Evolutionary conservation across 371 early-diverging fungal genomes (phyloP).

Genomic region (Catenaria anguillulae): DNA sequence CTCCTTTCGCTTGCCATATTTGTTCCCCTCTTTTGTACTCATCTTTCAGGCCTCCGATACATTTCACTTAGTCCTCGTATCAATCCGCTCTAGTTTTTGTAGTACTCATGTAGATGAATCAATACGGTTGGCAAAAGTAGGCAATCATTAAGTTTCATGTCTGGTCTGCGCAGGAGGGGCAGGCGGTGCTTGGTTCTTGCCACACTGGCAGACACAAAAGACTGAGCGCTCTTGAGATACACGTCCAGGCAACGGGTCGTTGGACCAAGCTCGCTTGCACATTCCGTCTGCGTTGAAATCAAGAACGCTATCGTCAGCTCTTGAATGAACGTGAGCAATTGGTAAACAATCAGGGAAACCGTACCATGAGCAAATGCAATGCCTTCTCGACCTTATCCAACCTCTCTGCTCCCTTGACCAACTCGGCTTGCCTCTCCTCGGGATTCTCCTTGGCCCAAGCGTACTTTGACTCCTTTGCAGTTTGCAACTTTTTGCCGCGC

Average conservation of each 20-base stretch:
- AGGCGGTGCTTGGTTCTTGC: no score
- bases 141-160: no score
- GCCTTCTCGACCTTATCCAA: not conserved
- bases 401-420: not conserved
- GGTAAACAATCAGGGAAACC: not conserved
- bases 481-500: constrained; percentile 22
- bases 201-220: not conserved
- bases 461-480: constrained; percentile 21
- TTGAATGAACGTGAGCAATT: not conserved
- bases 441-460: not conserved
- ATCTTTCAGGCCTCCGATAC: no score
- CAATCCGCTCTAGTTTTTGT: no score
- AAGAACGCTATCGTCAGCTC: not conserved
- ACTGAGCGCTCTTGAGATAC: not conserved
- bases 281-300: not conserved
- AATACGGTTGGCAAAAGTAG: no score
- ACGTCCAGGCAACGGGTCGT: not conserved
- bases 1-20: no score
- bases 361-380: not conserved
- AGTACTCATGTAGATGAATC: no score
- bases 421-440: not conserved
- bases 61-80: no score
- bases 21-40: no score
- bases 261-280: not conserved
- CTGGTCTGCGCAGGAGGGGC: no score